Percentiles rank a stretch among this genome's conserved stretches.
phyloP scores from a whole-genome alignment of 192 early-diverging fungal genomes.

The Linnemannia zychae region DNA sequence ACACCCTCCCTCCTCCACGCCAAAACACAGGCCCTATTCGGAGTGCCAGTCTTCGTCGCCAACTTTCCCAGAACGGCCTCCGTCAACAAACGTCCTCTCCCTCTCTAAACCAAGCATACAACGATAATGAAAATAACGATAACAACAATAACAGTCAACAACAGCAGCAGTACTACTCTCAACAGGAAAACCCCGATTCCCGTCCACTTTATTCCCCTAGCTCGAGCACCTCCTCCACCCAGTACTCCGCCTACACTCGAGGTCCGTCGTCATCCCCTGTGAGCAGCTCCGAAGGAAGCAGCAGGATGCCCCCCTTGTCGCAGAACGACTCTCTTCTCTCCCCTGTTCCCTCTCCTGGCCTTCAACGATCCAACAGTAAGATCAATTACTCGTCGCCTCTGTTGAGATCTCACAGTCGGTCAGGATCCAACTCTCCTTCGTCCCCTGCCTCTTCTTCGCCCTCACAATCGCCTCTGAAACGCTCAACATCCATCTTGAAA shows the following conservation, averaged over 20 bases:
- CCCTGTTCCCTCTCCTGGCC: background rate
- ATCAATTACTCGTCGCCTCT: slow-evolving; percentile 41
- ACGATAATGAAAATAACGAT: slow-evolving; percentile 7
- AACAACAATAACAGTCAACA: slow-evolving; percentile 5
- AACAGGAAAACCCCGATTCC: background rate
- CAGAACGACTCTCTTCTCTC: slow-evolving; percentile 13
- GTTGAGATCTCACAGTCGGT: slow-evolving; percentile 44
- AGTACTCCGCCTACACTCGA: slow-evolving; percentile 4
- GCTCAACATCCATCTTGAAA: slow-evolving; percentile 48
- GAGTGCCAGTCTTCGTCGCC: slow-evolving; percentile 31
- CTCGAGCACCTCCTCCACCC: slow-evolving; percentile 4
- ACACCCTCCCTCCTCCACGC: slow-evolving; percentile 30
- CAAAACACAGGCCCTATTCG: slow-evolving; percentile 6
- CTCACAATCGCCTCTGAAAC: slow-evolving; percentile 26
- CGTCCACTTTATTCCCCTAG: background rate
- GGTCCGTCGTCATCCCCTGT: slow-evolving; percentile 15
- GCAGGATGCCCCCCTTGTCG: background rate
- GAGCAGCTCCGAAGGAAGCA: background rate
- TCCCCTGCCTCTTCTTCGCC: slow-evolving; percentile 12
- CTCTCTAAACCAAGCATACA: slow-evolving; percentile 25
- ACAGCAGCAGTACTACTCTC: background rate
- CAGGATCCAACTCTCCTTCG: slow-evolving; percentile 27
- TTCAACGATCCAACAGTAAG: slow-evolving; percentile 43
- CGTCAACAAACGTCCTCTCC: slow-evolving; percentile 16
- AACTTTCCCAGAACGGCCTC: slow-evolving; percentile 30